Evolutionary conservation across 2,329 filamentous ascomycete species (phyloP), one percentile per base, ranked within the genome.

Genomic region (Lasiodiplodia hormozganensis): DNA sequence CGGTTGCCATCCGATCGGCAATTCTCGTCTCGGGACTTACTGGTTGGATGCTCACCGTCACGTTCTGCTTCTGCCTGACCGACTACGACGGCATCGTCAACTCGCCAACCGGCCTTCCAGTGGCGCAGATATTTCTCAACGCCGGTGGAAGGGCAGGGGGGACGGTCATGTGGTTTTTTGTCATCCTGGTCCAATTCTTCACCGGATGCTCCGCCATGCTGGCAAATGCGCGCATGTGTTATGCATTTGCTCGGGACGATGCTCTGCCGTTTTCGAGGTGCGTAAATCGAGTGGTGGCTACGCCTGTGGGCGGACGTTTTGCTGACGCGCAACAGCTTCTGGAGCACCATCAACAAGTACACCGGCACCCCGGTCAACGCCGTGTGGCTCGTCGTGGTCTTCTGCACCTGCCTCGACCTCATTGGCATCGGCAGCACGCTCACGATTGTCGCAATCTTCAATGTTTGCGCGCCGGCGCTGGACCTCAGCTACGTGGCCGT

Each of bases 131-230:
- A 68, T 83, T 90, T 74, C 80, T 88, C 56, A 89, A 90, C 71
- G 87, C 87, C 3, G 87, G 85, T 11, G 87, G 87, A 2, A 82
- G 77, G 70, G 81, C 76, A 2, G 87, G 86, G n/a, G 87, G 86
- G 36, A 87, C 85, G 0, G 74, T 83, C 18, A 89, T 89, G 87
- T 88, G 86, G 85, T 85, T 84, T 67, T 87, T 87, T 69, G 85
- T 88, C 21, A 87, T 89, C 69, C 81, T 90, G 0, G 86, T 90
- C 2, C 88, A 90, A 69, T 87, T 88, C 75, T 89, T 90, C 78
- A 90, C 88, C 0, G 87, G 88, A 23, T 88, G 87, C 67, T 86
- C 86, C 21, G 88, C 88, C 4, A 88, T 90, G 87, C 76, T 90
- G 56, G 87, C 88, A 43, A 87, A 89, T 75, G 88, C 86, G 25